These are phyloP conservation scores for Talaromyces sp. DNA, from an alignment of 2,329 filamentous ascomycete species.

Conservation along the genomic window DNA sequence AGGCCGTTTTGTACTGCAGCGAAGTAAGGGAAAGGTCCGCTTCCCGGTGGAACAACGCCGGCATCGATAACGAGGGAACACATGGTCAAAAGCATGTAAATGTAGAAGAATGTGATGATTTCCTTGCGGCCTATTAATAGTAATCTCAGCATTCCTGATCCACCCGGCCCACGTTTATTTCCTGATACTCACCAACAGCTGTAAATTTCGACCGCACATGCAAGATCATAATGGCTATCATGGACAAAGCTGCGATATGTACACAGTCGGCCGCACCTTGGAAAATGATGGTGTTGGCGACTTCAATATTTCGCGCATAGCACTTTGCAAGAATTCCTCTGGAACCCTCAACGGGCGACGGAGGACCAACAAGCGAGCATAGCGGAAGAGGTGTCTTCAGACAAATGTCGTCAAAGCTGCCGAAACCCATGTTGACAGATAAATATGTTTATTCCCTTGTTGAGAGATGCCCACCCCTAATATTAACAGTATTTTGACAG, in stretches of 20 bases:
- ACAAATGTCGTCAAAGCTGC: constrained; percentile 85
- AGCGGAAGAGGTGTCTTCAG: constrained; percentile 76
- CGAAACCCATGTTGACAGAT: constrained; percentile 68
- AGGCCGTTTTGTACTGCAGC: constrained; percentile 81
- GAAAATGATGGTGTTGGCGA: constrained; percentile 98
- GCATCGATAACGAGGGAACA: constrained; percentile 86
- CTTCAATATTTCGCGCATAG: constrained; percentile 89
- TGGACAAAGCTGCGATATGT: constrained; percentile 82
- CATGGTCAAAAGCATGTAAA: constrained; percentile 86
- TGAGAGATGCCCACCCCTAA: neutral
- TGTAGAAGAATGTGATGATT: constrained; percentile 89
- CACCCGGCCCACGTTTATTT: constrained; percentile 9
- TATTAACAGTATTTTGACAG: neutral
- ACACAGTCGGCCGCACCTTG: constrained; percentile 84
- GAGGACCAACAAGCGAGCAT: constrained; percentile 74
- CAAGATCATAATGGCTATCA: constrained; percentile 96
- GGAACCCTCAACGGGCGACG: constrained; percentile 56
- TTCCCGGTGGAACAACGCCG: constrained; percentile 81
- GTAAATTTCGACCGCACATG: constrained; percentile 98
- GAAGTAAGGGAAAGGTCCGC: constrained; percentile 80
- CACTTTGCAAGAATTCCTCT: constrained; percentile 82
- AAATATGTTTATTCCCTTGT: neutral
- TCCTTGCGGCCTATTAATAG: constrained; percentile 54
- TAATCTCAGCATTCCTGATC: neutral
- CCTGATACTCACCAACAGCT: constrained; percentile 86